Evolutionary conservation across 495 filamentous ascomycete genomes (phyloP).

Genomic region (Talaromyces stipitatus): DNA sequence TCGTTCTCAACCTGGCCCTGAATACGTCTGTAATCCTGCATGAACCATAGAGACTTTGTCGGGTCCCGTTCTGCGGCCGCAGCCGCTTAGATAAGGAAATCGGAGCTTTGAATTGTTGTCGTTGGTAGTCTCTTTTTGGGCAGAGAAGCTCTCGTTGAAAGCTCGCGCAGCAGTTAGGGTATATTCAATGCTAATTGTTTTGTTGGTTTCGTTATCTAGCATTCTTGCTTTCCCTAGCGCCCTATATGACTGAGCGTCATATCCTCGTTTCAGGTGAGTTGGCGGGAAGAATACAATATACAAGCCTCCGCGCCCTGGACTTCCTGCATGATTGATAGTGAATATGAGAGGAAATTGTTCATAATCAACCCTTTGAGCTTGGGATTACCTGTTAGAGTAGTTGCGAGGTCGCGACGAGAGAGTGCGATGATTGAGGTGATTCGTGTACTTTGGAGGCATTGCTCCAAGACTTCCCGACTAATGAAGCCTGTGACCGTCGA

Average conservation of each 20-base stretch:
- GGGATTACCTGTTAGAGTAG: conserved; percentile 14
- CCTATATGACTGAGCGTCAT: conserved; percentile 28
- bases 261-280: no score
- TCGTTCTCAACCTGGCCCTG: conserved; percentile 35
- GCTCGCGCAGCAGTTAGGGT: conserved; percentile 31
- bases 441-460: conserved; percentile 31
- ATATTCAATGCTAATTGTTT: conserved; percentile 35
- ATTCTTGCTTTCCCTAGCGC: conserved; percentile 8
- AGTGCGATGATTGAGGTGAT: conserved; percentile 45
- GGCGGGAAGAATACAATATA: no score
- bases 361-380: conserved; percentile 39
- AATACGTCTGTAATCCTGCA: conserved; percentile 32
- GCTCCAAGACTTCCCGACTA: conserved; percentile 37
- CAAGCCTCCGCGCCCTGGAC: conserved; percentile 44
- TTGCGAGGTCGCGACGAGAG: conserved; percentile 30
- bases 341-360: conserved; percentile 37
- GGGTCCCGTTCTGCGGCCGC: conserved; percentile 38
- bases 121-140: conserved; percentile 14
- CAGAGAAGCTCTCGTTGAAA: conserved; percentile 18
- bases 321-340: conserved; percentile 22
- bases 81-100: conserved; percentile 46
- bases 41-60: conserved; percentile 31
- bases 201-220: conserved; percentile 13
- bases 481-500: conserved; percentile 49
- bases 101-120: no score